phyloP scores from a whole-genome alignment of 306 rosid species.

The Elaeagnus macrophylla region DNA sequence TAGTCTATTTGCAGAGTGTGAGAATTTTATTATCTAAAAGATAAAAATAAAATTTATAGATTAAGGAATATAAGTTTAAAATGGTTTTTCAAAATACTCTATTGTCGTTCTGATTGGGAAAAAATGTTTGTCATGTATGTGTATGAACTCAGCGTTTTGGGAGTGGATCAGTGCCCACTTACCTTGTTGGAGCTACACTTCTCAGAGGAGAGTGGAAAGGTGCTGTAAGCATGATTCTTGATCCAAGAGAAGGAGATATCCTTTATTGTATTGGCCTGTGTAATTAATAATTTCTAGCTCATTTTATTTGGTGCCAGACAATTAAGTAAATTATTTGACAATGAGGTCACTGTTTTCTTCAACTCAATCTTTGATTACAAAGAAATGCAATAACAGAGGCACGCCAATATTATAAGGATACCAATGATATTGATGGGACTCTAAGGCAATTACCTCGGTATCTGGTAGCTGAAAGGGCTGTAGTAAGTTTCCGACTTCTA shows the following conservation, averaged over 20 bases:
- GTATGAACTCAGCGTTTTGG: conserved; percentile 71
- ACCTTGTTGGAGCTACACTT: conserved; percentile 66
- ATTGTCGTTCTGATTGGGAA: background rate
- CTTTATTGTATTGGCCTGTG: conserved; percentile 28
- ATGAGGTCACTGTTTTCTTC: conserved; percentile 30
- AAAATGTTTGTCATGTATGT: conserved; percentile 13
- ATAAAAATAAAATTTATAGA: too few species aligned
- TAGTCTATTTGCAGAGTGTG: too few species aligned
- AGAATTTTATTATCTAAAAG: too few species aligned
- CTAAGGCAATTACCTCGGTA: conserved; percentile 76
- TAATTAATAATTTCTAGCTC: conserved; percentile 11
- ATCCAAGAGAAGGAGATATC: conserved; percentile 99
- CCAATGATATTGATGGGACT: conserved; percentile 72
- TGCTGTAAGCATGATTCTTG: conserved; percentile 76
- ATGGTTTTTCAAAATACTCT: conserved; percentile 14
- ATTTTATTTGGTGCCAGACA: conserved; percentile 19
- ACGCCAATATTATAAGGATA: conserved; percentile 73
- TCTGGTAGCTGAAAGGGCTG: conserved; percentile 83
- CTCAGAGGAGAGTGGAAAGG: conserved; percentile 83
- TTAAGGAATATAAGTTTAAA: background rate
- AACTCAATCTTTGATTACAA: conserved; percentile 53
- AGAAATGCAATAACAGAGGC: conserved; percentile 44
- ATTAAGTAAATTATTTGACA: conserved; percentile 9
- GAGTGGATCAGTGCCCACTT: conserved; percentile 91
- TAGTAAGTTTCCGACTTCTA: conserved; percentile 42